A percentile compares a stretch with the other conserved stretches of the same genome.
Evolutionary conservation across 1,139 yeast genomes (phyloP).

Genomic region (Lizanozyma gosingica): DNA sequence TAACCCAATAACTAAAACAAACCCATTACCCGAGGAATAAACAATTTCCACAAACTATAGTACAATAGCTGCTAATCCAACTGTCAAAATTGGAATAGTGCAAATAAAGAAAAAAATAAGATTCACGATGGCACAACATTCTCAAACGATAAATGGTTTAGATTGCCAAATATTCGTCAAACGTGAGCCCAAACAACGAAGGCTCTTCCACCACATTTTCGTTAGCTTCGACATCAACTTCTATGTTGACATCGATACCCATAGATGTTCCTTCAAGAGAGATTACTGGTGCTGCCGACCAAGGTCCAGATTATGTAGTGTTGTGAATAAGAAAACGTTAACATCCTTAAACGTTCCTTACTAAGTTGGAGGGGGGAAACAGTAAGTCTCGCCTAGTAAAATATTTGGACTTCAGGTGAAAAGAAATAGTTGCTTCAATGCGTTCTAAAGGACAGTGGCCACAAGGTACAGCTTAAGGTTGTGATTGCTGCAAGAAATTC

Average conservation of each 20-base stretch:
- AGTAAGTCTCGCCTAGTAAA: neutral
- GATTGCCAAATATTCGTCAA: neutral
- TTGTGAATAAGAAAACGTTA: neutral
- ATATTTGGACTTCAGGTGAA: neutral
- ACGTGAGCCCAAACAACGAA: neutral
- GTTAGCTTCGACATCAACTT: neutral
- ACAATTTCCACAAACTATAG: neutral
- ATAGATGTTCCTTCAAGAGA: neutral
- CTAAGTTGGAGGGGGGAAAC: neutral
- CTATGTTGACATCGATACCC: neutral
- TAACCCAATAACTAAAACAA: neutral
- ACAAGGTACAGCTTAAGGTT: neutral
- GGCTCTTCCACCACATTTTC: neutral
- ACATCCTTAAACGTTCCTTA: too few relatives aligned
- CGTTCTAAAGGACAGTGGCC: neutral
- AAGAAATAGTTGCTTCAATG: neutral
- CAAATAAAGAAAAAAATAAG: neutral
- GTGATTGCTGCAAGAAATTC: neutral
- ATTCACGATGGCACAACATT: neutral
- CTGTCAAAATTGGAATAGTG: neutral
- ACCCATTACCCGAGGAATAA: neutral
- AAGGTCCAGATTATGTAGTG: neutral
- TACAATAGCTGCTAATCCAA: neutral
- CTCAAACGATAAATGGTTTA: neutral
- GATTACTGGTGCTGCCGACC: neutral